A percentile compares a stretch with the other conserved stretches of the same genome.
Conservation (phyloP, 1,139 yeast genomes). For the Maudiozyma humilis region DNA sequence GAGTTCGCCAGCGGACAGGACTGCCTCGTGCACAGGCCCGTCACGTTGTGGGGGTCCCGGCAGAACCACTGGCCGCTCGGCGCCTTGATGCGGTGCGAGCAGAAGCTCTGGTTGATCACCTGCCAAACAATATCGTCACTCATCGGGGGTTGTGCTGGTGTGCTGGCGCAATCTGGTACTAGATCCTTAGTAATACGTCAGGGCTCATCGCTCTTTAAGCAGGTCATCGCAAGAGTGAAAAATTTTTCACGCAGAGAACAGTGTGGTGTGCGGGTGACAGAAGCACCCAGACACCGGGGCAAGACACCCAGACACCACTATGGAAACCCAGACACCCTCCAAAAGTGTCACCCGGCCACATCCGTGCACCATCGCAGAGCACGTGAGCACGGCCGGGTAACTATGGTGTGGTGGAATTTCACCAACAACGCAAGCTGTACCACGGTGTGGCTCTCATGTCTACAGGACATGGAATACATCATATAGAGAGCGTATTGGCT, state of each 20-base stretch:
- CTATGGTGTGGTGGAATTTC: too few species aligned
- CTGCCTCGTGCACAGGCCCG: slow-evolving; percentile 85
- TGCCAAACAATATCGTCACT: slow-evolving; percentile 70
- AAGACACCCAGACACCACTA: too few species aligned
- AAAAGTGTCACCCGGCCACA: too few species aligned
- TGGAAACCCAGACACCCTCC: too few species aligned
- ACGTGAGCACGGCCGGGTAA: too few species aligned
- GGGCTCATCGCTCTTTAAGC: background rate
- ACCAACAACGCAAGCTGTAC: too few species aligned
- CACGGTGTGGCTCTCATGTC: too few species aligned
- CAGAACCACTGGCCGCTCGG: slow-evolving; percentile 77
- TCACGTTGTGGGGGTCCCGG: slow-evolving; percentile 79
- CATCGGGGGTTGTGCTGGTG: slow-evolving; percentile 9
- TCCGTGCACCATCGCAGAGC: background rate
- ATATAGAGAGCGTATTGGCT: too few species aligned
- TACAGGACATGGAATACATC: too few species aligned
- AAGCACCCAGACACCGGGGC: too few species aligned
- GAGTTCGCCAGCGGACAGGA: slow-evolving; percentile 96
- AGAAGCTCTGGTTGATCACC: slow-evolving; percentile 80
- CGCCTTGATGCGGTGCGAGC: slow-evolving; percentile 78
- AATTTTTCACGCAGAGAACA: slow-evolving; percentile 9
- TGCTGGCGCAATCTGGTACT: too few species aligned
- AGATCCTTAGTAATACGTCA: too few species aligned
- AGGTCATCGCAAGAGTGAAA: slow-evolving; percentile 6
- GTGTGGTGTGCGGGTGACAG: background rate